Evolutionary conservation across 1,139 yeast genomes (phyloP).

Genomic region (Kodamaea sp.): DNA sequence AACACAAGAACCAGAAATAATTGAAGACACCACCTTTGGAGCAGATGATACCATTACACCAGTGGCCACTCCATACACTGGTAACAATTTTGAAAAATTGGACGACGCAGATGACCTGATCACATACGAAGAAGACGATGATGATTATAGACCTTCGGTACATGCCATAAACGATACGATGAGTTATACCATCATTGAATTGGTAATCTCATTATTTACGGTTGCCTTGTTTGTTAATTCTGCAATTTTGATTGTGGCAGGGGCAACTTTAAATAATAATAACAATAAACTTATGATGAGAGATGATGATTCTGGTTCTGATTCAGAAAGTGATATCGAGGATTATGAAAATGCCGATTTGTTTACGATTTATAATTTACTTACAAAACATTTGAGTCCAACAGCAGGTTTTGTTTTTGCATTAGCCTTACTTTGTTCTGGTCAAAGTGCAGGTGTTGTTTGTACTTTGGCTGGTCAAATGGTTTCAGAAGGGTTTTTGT

Average conservation of each 20-base stretch:
- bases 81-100: conserved; percentile 12
- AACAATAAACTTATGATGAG: conserved; percentile 2
- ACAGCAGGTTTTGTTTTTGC: conserved; percentile 94
- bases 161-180: conserved; percentile 69
- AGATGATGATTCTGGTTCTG: conserved; percentile 43
- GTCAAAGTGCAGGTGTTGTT: conserved; percentile 97
- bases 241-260: conserved; percentile 81
- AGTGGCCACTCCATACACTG: conserved; percentile 12
- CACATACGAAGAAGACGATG: conserved; percentile 21
- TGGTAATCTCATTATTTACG: conserved; percentile 67
- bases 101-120: conserved; percentile 11
- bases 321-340: conserved; percentile 40
- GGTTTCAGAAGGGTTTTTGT: conserved; percentile 89
- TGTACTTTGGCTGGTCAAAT: conserved; percentile 96
- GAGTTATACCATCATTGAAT: conserved; percentile 70
- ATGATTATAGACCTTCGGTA: conserved; percentile 58
- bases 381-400: conserved; percentile 71
- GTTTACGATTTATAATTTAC: conserved; percentile 75
- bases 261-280: conserved; percentile 54
- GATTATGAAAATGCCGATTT: conserved; percentile 68
- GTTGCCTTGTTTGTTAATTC: conserved; percentile 85
- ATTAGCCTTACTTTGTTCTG: conserved; percentile 86
- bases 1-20: conserved; percentile 1
- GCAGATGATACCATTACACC: conserved; percentile 11
- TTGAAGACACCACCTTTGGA: background rate